These are phyloP conservation scores for Fusarium sp. DNA, from an alignment of 2,329 filamentous ascomycete genomes.

Conservation along the genomic window DNA sequence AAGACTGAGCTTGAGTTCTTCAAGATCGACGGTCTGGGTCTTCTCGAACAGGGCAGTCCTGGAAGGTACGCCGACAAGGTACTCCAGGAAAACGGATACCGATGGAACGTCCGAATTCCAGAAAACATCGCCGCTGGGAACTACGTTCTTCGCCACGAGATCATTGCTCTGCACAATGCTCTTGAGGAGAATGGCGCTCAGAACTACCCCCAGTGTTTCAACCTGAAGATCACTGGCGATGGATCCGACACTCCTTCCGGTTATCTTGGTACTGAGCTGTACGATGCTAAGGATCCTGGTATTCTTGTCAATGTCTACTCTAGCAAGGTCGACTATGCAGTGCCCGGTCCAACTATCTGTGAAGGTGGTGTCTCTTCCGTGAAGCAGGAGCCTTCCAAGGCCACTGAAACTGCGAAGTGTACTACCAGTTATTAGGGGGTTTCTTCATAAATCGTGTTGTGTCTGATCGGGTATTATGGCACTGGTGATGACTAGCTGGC, in stretches of 20 bases:
- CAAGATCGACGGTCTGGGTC: conserved; percentile 59
- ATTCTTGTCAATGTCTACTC: conserved; percentile 54
- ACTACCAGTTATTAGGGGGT: conserved; percentile 33
- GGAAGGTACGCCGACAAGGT: conserved; percentile 58
- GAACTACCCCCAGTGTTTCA: conserved; percentile 66
- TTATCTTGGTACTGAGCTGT: conserved; percentile 54
- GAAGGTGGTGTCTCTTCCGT: conserved; percentile 46
- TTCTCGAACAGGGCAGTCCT: conserved; percentile 52
- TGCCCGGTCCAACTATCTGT: conserved; percentile 51
- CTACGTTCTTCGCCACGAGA: conserved; percentile 68
- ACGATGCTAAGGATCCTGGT: conserved; percentile 53
- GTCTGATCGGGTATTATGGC: not conserved
- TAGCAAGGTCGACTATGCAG: conserved; percentile 45
- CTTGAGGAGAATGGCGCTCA: conserved; percentile 58
- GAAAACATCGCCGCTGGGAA: conserved; percentile 61
- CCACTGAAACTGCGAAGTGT: conserved; percentile 43
- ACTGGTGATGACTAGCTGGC: not conserved
- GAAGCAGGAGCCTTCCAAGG: conserved; percentile 43
- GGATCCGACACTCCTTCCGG: conserved; percentile 52
- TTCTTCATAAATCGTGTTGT: not conserved
- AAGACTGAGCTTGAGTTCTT: conserved; percentile 60
- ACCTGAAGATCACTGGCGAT: conserved; percentile 60
- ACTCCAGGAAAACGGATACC: conserved; percentile 64
- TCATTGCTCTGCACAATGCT: conserved; percentile 65
- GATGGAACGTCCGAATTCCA: conserved; percentile 64